phyloP scores from a whole-genome alignment of 2,329 filamentous ascomycete species.

The Thielaviopsis cerberus region DNA sequence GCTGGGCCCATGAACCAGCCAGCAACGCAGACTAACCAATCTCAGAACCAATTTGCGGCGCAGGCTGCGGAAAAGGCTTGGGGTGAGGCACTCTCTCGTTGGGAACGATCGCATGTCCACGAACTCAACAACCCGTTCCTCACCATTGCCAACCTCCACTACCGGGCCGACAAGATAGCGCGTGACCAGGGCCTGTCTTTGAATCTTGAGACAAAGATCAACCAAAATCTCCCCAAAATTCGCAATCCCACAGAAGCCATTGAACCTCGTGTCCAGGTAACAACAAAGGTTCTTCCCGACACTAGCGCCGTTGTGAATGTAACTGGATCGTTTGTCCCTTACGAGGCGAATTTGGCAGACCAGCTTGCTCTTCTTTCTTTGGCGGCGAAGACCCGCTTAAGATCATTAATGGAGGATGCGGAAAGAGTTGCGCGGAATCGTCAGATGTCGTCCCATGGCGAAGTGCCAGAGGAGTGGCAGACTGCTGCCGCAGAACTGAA shows the following conservation, averaged over 20 bases:
- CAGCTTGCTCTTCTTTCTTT: conserved; percentile 69
- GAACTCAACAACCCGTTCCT: conserved; percentile 61
- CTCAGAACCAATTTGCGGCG: conserved; percentile 42
- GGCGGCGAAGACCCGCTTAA: conserved; percentile 61
- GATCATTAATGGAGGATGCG: conserved; percentile 61
- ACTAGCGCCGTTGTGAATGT: conserved; percentile 32
- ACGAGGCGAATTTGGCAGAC: conserved; percentile 59
- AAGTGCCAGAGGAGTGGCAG: conserved; percentile 57
- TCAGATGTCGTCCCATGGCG: conserved; percentile 60
- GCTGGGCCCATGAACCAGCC: conserved; percentile 48
- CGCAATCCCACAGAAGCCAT: conserved; percentile 5
- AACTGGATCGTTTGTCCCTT: conserved; percentile 51
- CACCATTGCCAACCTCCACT: conserved; percentile 41
- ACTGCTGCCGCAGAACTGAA: conserved; percentile 44
- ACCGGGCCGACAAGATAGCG: conserved; percentile 38
- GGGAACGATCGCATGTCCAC: conserved; percentile 42
- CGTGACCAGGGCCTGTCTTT: conserved; percentile 37
- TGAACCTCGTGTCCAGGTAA: conserved; percentile 6
- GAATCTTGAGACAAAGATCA: conserved; percentile 36
- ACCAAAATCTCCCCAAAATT: conserved; percentile 24
- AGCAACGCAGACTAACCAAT: conserved; percentile 24
- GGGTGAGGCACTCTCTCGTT: conserved; percentile 42
- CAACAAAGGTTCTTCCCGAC: conserved; percentile 9
- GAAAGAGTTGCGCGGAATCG: conserved; percentile 51
- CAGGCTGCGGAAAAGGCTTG: conserved; percentile 48